Base-by-base conservation (phyloP, 2,329 filamentous ascomycete species). In the Neoarthrinium moseri region DNA sequence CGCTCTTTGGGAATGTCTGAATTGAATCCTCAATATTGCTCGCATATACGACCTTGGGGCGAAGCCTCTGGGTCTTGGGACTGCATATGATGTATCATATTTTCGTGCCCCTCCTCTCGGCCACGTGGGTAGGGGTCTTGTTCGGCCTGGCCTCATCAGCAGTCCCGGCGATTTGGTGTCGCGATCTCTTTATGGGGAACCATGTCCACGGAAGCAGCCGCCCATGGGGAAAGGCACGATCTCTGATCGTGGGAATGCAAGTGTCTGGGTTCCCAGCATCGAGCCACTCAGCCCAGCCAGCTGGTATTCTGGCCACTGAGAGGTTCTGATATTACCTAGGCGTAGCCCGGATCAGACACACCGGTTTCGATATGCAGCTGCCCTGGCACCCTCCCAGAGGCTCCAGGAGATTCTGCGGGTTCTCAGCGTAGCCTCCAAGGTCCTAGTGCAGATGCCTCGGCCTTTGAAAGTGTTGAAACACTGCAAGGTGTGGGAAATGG, bases 41-140 rank as follows among this genome's bases (percentile, higher is more conserved):
- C 18, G 32, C 32, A 35, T 35, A n/a, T 29, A 7, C 32, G 17
- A 11, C 10, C 32, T 17, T 11, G n/a, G 8, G 10, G 32, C 32
- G 17, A 35, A 15, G 8, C 32, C 7, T 35, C 7, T 17, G 15
- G 15, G 15, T 35, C 10, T 7, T 7, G 7, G 10, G 10, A 15
- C 41, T n/a, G 13, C 18, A 23, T 44, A 20, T 44, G 41, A 44
- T 44, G 10, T 34, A 36, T 44, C 30, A 44, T 24, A 44, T 36
- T 44, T 24, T 24, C 24, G 41, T 18, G n/a, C 41, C 21, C 22
- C 41, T 23, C 27, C 17, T 13, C 30, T n/a, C n/a, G n/a, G 32
- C 41, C 41, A 44, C 41, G 41, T 44, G 41, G 32, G 32, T 20
- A 27, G n/a, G n/a, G 17, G 21, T 36, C 13, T 17, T 34, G 41